phyloP scores from a whole-genome alignment of 768 basidiomycete species.

The Boletus insuetus region DNA sequence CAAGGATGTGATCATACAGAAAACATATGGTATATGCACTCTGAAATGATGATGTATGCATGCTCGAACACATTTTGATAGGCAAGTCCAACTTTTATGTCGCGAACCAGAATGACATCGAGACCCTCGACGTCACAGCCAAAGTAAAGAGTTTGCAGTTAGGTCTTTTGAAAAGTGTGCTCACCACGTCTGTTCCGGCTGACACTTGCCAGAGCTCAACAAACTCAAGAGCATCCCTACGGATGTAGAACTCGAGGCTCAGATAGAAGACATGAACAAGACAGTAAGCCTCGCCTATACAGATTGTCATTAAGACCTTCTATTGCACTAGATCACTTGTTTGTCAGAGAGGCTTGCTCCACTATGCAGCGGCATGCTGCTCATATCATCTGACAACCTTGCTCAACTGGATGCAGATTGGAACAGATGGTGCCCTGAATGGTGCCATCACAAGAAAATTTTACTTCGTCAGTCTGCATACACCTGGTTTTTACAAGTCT shows the following conservation, averaged over 20 bases:
- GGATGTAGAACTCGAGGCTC: conserved; percentile 58
- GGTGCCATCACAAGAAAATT: conserved; percentile 71
- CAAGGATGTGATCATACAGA: conserved; percentile 79
- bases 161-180: conserved; percentile 15
- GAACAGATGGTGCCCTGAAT: conserved; percentile 77
- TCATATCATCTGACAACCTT: conserved; percentile 71
- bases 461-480: conserved; percentile 42
- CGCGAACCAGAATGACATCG: conserved; percentile 72
- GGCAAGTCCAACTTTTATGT: conserved; percentile 89
- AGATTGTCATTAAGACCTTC: conserved; percentile 7
- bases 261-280: conserved; percentile 48
- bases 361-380: conserved; percentile 57
- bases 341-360: conserved; percentile 54
- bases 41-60: neutral
- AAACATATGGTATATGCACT: conserved; percentile 65
- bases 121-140: conserved; percentile 53
- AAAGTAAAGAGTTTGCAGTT: conserved; percentile 47
- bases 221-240: conserved; percentile 67
- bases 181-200: neutral
- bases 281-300: conserved; percentile 43
- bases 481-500: neutral
- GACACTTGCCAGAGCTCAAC: conserved; percentile 51
- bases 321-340: conserved; percentile 44
- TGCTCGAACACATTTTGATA: conserved; percentile 25
- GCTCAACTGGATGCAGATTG: conserved; percentile 70